phyloP scores from a whole-genome alignment of 1,284 basidiomycete genomes.

The Wolfiporia cocos region DNA sequence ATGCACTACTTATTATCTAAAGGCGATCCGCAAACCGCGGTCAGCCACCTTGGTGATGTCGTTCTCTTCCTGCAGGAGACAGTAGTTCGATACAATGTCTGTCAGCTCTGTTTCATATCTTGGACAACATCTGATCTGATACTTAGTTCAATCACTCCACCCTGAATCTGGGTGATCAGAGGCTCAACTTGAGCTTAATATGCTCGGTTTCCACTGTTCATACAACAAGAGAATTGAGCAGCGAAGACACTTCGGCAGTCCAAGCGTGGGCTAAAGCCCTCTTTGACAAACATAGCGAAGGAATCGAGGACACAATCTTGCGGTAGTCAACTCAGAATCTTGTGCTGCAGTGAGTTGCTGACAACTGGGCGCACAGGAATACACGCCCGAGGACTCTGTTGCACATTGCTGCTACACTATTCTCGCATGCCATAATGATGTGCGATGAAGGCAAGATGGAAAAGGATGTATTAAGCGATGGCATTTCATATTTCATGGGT shows the following conservation, averaged over 20 bases:
- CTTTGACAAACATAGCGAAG: conserved; percentile 71
- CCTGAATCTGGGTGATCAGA: conserved; percentile 32
- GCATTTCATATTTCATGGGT: conserved; percentile 69
- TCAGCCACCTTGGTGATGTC: conserved; percentile 68
- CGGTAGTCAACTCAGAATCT: conserved; percentile 35
- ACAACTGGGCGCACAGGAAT: conserved; percentile 34
- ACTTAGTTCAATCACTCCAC: conserved; percentile 17
- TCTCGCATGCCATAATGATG: conserved; percentile 52
- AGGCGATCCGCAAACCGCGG: conserved; percentile 79
- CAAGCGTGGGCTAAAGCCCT: conserved; percentile 66
- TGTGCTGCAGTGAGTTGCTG: neutral
- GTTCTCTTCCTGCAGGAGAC: conserved; percentile 66
- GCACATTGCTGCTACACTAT: conserved; percentile 58
- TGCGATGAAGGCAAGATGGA: conserved; percentile 51
- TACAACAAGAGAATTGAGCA: conserved; percentile 34
- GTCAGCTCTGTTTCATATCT: conserved; percentile 11
- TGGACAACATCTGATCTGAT: conserved; percentile 17
- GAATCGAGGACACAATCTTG: conserved; percentile 75
- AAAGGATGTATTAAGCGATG: conserved; percentile 60
- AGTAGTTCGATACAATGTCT: conserved; percentile 56
- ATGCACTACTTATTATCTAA: conserved; percentile 6
- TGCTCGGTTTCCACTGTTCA: conserved; percentile 40
- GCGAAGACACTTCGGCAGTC: conserved; percentile 46
- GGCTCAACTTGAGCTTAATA: conserved; percentile 45
- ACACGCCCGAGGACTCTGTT: conserved; percentile 65